These are phyloP conservation scores for Euptelea pleiosperma DNA, from an alignment of 164 flowering plant species.

Conservation along the genomic window DNA sequence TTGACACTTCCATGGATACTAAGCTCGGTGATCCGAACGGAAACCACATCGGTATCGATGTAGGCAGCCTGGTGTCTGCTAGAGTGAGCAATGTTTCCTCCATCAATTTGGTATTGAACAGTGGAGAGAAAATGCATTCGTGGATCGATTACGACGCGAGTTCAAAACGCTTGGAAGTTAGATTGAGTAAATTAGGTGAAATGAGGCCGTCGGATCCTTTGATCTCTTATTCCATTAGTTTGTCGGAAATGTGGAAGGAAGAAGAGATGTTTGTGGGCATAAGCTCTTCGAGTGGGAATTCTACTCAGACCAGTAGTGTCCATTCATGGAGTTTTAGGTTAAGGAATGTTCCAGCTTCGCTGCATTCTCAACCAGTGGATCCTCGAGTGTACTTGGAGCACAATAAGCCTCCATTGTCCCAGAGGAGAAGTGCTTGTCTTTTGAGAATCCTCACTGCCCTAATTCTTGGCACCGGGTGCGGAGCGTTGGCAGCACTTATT, in stretches of 20 bases:
- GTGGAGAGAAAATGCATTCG: slow-evolving; percentile 45
- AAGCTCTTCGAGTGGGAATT: slow-evolving; percentile 57
- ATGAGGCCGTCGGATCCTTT: slow-evolving; percentile 62
- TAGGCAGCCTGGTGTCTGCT: no score
- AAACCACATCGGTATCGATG: slow-evolving; percentile 44
- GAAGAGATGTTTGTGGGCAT: slow-evolving; percentile 56
- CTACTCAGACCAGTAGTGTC: slow-evolving; percentile 44
- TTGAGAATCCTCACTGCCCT: slow-evolving; percentile 48
- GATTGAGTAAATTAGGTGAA: slow-evolving; percentile 40
- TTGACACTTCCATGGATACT: slow-evolving; percentile 32
- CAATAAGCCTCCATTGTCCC: slow-evolving; percentile 34
- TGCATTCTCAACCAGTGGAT: slow-evolving; percentile 86
- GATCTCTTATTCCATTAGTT: no score
- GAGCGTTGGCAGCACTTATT: slow-evolving; percentile 56
- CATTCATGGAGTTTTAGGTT: slow-evolving; percentile 74
- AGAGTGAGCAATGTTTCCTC: no score
- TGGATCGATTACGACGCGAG: slow-evolving; percentile 73
- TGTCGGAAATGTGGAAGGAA: slow-evolving; percentile 47
- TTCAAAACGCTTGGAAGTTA: slow-evolving; percentile 47
- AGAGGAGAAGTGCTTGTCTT: slow-evolving; percentile 33
- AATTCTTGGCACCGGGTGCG: slow-evolving; percentile 67
- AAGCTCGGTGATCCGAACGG: slow-evolving; percentile 36
- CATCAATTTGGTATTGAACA: no score
- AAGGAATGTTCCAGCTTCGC: slow-evolving; percentile 40
- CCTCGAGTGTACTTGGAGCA: slow-evolving; percentile 44